Base-by-base conservation (phyloP, 1,284 basidiomycete genomes). In the Rhodotorula mucilaginosa region DNA sequence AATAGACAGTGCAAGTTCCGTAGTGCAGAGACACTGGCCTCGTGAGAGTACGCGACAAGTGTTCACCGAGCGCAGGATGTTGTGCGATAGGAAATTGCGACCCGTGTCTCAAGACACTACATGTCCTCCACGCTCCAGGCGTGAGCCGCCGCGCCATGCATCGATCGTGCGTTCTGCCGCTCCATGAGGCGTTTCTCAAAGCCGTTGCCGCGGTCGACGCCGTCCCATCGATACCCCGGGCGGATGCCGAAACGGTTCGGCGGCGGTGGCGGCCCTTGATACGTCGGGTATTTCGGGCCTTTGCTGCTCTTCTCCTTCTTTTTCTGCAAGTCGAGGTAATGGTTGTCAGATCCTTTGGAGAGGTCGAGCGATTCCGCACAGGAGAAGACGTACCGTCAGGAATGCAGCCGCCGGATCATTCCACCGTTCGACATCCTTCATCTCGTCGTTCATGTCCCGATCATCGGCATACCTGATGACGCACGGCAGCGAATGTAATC, bases 151-250 rank as follows among this genome's bases (percentile, higher is more conserved):
- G 77, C 74, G 8, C 59, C 62, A 19, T 67, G 63, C 58, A 78
- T 66, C 44, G 67, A 64, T 19, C 67, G 57, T 46, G 64, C 62
- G 63, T 78, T 78, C 48, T 86, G 84, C 66, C 85, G 86, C 81
- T 95, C 92, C 84, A 95, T 94, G 68, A 88, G 84, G 77, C 93
- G 93, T 84, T 90, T 92, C 83, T 99, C 96, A 76, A 96, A 98
- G 2, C 96, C 96, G 75, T 90, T 99, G 2, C 93, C 96, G 59
- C 93, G 58, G 49, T 78, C 77, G 57, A 78, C 78, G 18, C 78
- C 93, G 80, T 98, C 96, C 96, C 95, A 99, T 77, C 96, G 86
- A 80, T 95, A 95, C 0, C 96, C 96, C 18, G 96, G 97, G 68
- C 87, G 88, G 75, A 99, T 97, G 34, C 89, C 89, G 81, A 96